These are phyloP conservation scores for Cucurbita ficifolia DNA, from an alignment of 306 rosid species.

Conservation along the genomic window DNA sequence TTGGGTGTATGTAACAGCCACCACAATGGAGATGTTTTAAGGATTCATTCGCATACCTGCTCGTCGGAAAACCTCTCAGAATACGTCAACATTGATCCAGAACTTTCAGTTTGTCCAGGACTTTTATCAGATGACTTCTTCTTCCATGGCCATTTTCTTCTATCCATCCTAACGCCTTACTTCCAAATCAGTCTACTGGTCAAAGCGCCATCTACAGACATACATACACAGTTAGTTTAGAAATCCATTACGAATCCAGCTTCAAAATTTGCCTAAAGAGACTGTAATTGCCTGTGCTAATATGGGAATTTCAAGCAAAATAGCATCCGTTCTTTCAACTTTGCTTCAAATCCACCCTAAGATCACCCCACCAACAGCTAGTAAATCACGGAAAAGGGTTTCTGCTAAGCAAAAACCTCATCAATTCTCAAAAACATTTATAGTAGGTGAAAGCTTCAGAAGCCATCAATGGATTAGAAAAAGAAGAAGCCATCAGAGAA, in stretches of 20 bases:
- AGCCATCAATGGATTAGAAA: background rate
- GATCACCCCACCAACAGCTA: slow-evolving; percentile 11
- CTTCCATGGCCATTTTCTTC: slow-evolving; percentile 79
- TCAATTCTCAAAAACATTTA: background rate
- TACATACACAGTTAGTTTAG: background rate
- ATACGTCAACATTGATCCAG: slow-evolving; percentile 68
- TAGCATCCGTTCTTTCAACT: slow-evolving; percentile 20
- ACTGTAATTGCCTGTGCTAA: background rate
- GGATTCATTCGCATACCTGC: slow-evolving; percentile 7
- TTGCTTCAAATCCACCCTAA: slow-evolving; percentile 30
- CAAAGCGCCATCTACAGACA: slow-evolving; percentile 6
- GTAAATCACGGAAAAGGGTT: slow-evolving; percentile 8
- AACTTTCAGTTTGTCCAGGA: slow-evolving; percentile 65
- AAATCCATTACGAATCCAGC: background rate
- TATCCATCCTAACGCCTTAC: slow-evolving; percentile 39
- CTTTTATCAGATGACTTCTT: slow-evolving; percentile 64
- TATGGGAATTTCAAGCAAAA: background rate
- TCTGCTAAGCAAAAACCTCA: background rate
- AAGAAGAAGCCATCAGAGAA: background rate
- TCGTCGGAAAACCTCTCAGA: slow-evolving; percentile 32
- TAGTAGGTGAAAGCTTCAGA: background rate
- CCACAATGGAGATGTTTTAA: background rate
- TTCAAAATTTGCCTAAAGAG: background rate
- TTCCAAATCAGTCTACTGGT: slow-evolving; percentile 22
- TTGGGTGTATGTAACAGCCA: too few relatives aligned